phyloP scores from a whole-genome alignment of 2,329 filamentous ascomycete genomes.

The Colletotrichum sp. region DNA sequence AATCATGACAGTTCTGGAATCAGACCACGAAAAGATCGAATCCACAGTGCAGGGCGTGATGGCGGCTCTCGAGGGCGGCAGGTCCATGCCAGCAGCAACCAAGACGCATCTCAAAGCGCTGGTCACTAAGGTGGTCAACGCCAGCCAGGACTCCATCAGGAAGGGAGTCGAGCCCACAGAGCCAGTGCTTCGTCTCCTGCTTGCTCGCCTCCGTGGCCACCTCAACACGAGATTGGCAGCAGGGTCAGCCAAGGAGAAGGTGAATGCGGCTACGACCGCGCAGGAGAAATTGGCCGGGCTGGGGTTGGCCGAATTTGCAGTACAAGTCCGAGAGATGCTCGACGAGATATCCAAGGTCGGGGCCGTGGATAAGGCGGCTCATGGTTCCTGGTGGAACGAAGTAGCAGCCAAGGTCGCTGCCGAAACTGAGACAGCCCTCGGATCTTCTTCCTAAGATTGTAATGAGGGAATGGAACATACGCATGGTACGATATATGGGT shows the following conservation, averaged over 20 bases:
- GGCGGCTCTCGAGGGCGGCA: constrained; percentile 65
- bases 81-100: constrained; percentile 69
- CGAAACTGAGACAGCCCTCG: constrained; percentile 31
- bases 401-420: constrained; percentile 62
- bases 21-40: constrained; percentile 53
- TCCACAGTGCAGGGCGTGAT: constrained; percentile 65
- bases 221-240: constrained; percentile 69
- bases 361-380: constrained; percentile 70
- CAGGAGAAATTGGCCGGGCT: constrained; percentile 72
- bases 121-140: constrained; percentile 60
- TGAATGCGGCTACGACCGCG: constrained; percentile 71
- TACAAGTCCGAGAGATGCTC: constrained; percentile 71
- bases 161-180: constrained; percentile 51
- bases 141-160: constrained; percentile 50
- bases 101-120: constrained; percentile 63
- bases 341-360: constrained; percentile 71
- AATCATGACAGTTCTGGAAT: constrained; percentile 73
- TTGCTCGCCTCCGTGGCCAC: constrained; percentile 71
- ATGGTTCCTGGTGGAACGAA: constrained; percentile 74
- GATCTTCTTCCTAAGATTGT: background rate
- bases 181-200: constrained; percentile 68
- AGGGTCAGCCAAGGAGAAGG: constrained; percentile 71
- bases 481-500: constrained; percentile 16
- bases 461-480: background rate
- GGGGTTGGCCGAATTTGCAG: constrained; percentile 76